These are phyloP conservation scores for Naganishia vaughanmartiniae DNA, from an alignment of 768 basidiomycete genomes.

Conservation along the genomic window DNA sequence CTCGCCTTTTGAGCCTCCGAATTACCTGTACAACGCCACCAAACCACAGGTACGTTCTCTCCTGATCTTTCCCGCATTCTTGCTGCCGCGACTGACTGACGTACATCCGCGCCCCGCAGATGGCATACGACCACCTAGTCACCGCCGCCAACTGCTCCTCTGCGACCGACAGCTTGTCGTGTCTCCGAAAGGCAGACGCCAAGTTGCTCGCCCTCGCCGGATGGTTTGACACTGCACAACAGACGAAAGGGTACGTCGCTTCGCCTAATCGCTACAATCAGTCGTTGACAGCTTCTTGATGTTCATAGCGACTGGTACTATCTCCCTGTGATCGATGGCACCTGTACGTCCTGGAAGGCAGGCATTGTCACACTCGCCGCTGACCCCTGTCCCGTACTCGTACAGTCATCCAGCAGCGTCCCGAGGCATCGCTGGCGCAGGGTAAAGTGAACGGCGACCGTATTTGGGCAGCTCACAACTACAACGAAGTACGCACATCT, in stretches of 20 bases:
- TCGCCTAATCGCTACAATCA: neutral
- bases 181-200: conserved; percentile 17
- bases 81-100: neutral
- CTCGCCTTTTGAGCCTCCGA: conserved; percentile 22
- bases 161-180: neutral
- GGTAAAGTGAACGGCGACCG: conserved; percentile 22
- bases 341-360: neutral
- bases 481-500: conserved; percentile 11
- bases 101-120: conserved; percentile 32
- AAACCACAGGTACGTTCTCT: conserved; percentile 10
- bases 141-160: conserved; percentile 34
- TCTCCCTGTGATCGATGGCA: conserved; percentile 18
- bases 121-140: conserved; percentile 39
- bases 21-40: conserved; percentile 19
- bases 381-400: no score
- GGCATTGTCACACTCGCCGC: no score
- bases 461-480: conserved; percentile 17
- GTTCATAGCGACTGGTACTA: conserved; percentile 11
- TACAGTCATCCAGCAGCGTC: conserved; percentile 22
- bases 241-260: conserved; percentile 12
- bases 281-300: neutral
- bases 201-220: conserved; percentile 2
- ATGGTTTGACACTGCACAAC: neutral
- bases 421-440: neutral
- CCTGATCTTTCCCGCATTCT: neutral